These are phyloP conservation scores for Fusarium pseudoanthophilum DNA, from an alignment of 2,329 filamentous ascomycete genomes.

Conservation along the genomic window DNA sequence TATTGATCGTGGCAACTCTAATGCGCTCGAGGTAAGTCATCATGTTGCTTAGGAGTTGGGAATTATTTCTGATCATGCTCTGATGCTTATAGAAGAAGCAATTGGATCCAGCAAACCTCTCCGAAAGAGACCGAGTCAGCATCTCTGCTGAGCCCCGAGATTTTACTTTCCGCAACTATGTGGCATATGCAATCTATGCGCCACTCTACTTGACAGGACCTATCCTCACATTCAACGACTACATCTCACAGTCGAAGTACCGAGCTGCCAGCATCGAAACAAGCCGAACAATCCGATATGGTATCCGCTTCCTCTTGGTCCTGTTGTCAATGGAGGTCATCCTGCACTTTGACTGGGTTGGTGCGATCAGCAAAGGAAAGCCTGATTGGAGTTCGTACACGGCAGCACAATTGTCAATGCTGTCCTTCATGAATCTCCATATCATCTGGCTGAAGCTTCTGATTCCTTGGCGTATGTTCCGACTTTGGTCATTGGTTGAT, in stretches of 20 bases:
- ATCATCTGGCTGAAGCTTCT: slow-evolving; percentile 98
- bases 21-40: slow-evolving; percentile 80
- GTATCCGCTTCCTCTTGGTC: slow-evolving; percentile 80
- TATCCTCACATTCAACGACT: slow-evolving; percentile 98
- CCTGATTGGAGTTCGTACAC: slow-evolving; percentile 87
- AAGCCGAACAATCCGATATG: slow-evolving; percentile 81
- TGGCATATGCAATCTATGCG: slow-evolving; percentile 90
- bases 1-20: slow-evolving; percentile 69
- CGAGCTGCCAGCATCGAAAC: slow-evolving; percentile 75
- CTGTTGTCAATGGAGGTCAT: slow-evolving; percentile 91
- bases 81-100: slow-evolving; percentile 95
- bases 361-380: slow-evolving; percentile 85
- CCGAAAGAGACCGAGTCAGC: slow-evolving; percentile 86
- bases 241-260: slow-evolving; percentile 86
- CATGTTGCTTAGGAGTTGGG: background rate
- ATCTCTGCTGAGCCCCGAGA: slow-evolving; percentile 77
- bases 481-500: slow-evolving; percentile 92
- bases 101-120: slow-evolving; percentile 85
- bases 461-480: slow-evolving; percentile 97
- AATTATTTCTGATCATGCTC: slow-evolving; percentile 45
- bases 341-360: slow-evolving; percentile 91
- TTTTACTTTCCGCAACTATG: slow-evolving; percentile 85
- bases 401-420: slow-evolving; percentile 85
- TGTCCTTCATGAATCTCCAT: slow-evolving; percentile 96
- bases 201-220: slow-evolving; percentile 93